Conservation (phyloP, 768 basidiomycete species). For the Gautieria morchelliformis region DNA sequence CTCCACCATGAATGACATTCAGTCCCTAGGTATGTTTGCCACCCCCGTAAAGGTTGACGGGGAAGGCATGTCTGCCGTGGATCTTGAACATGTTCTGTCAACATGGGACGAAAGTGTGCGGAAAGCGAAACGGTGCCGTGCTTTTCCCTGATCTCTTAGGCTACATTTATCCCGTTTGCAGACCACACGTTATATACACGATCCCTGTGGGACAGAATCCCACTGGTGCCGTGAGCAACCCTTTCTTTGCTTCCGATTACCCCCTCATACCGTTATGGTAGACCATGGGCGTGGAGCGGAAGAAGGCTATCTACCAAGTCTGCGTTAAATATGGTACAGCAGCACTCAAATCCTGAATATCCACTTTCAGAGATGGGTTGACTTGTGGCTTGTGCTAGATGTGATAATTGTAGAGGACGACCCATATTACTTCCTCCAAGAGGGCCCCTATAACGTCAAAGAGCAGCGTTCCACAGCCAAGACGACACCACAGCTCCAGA, state of each 20-base stretch:
- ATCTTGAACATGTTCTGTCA: slow-evolving; percentile 46
- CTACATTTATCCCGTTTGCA: slow-evolving; percentile 16
- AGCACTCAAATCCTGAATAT: neutral
- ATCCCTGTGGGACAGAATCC: slow-evolving; percentile 83
- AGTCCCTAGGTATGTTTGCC: slow-evolving; percentile 33
- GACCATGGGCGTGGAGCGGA: slow-evolving; percentile 54
- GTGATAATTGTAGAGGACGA: slow-evolving; percentile 79
- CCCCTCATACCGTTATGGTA: slow-evolving; percentile 15
- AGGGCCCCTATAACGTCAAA: slow-evolving; percentile 43
- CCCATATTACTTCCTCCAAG: slow-evolving; percentile 71
- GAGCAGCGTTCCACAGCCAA: slow-evolving; percentile 17
- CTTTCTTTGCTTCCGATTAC: neutral
- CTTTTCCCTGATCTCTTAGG: slow-evolving; percentile 4
- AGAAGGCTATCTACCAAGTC: slow-evolving; percentile 73
- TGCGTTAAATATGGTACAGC: slow-evolving; percentile 66
- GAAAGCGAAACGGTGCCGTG: slow-evolving; percentile 43
- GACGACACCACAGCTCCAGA: slow-evolving; percentile 6
- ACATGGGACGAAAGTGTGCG: slow-evolving; percentile 56
- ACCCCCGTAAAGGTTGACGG: slow-evolving; percentile 60
- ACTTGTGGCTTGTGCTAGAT: slow-evolving; percentile 29
- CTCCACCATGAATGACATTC: slow-evolving; percentile 31
- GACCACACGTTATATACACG: slow-evolving; percentile 66
- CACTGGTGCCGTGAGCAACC: slow-evolving; percentile 51
- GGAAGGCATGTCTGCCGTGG: slow-evolving; percentile 56
- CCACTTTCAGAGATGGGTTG: neutral